Conservation (phyloP, 2,329 filamentous ascomycete species). For the Sarocladium brachiariae region DNA sequence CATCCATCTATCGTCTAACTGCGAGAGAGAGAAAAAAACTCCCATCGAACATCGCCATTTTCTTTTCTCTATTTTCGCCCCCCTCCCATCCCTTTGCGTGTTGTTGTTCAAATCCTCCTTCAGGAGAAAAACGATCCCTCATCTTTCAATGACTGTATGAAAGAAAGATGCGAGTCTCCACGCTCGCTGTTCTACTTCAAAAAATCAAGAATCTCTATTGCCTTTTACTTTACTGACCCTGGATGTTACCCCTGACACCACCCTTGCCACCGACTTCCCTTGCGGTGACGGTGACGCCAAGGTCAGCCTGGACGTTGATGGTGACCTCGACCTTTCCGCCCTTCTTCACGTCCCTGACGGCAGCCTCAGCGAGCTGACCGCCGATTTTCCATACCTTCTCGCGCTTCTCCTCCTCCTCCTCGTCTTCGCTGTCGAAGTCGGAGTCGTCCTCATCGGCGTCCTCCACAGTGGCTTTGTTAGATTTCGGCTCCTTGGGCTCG, state of each 20-base stretch:
- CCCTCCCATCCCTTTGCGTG: not conserved
- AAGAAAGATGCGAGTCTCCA: too few relatives aligned
- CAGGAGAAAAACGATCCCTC: too few relatives aligned
- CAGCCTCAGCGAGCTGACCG: constrained; percentile 75
- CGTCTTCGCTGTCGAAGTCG: constrained; percentile 56
- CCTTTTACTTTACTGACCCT: constrained; percentile 8
- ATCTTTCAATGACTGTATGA: too few relatives aligned
- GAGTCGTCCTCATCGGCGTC: constrained; percentile 60
- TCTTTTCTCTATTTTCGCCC: not conserved
- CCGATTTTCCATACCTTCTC: constrained; percentile 92
- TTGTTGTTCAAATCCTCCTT: too few relatives aligned
- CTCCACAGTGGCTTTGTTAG: constrained; percentile 49
- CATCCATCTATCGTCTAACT: constrained; percentile 9
- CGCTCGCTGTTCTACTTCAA: too few relatives aligned
- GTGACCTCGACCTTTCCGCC: constrained; percentile 88
- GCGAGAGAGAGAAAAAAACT: too few relatives aligned
- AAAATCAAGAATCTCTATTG: constrained; percentile 8
- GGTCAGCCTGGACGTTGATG: constrained; percentile 76
- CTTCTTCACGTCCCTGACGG: constrained; percentile 78
- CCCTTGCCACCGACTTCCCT: constrained; percentile 84
- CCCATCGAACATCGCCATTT: too few relatives aligned
- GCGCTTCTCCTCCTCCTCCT: constrained; percentile 80
- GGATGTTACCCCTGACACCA: constrained; percentile 61
- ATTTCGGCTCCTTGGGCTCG: constrained; percentile 69
- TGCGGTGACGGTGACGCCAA: constrained; percentile 71